A percentile compares a stretch with the other conserved stretches of the same genome.
Evolutionary conservation across 345 rosid species (phyloP).

Genomic region (Gossypium bickii): DNA sequence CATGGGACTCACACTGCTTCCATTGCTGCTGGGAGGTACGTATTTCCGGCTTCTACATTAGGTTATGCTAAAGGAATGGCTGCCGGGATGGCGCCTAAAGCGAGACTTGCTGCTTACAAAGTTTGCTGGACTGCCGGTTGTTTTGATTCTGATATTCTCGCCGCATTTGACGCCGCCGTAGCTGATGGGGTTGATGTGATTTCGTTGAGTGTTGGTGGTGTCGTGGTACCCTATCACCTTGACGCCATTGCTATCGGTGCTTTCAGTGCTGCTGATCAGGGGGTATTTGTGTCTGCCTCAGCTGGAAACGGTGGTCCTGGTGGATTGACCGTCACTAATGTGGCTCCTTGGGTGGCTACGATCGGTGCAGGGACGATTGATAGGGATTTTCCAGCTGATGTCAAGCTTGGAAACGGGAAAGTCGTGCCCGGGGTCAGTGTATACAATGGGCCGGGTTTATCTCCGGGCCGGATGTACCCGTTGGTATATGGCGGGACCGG

Average conservation of each 20-base stretch:
- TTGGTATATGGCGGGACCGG: slow-evolving; percentile 68
- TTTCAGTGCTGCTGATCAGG: slow-evolving; percentile 67
- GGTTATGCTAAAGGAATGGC: slow-evolving; percentile 86
- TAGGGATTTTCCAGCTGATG: slow-evolving; percentile 73
- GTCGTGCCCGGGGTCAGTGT: slow-evolving; percentile 59
- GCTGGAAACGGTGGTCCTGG: slow-evolving; percentile 96
- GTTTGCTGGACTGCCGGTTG: slow-evolving; percentile 94
- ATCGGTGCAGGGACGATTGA: slow-evolving; percentile 88
- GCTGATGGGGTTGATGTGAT: slow-evolving; percentile 80
- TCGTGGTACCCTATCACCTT: slow-evolving; percentile 72
- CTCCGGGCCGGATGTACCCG: slow-evolving; percentile 54
- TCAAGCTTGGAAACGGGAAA: slow-evolving; percentile 66
- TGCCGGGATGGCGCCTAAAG: slow-evolving; percentile 91
- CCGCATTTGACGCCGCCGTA: slow-evolving; percentile 79
- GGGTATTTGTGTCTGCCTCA: slow-evolving; percentile 74
- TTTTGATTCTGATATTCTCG: slow-evolving; percentile 83
- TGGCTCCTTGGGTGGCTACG: slow-evolving; percentile 80
- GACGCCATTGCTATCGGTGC: slow-evolving; percentile 90
- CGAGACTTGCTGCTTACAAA: slow-evolving; percentile 75
- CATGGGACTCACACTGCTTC: slow-evolving; percentile 93
- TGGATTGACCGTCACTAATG: slow-evolving; percentile 68
- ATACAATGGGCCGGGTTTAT: slow-evolving; percentile 58
- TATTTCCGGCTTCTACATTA: slow-evolving; percentile 68
- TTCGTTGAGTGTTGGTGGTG: slow-evolving; percentile 86
- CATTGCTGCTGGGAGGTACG: slow-evolving; percentile 71